Evolutionary conservation across 2,329 filamentous ascomycete species (phyloP).

Genomic region (Aspergillus latus): DNA sequence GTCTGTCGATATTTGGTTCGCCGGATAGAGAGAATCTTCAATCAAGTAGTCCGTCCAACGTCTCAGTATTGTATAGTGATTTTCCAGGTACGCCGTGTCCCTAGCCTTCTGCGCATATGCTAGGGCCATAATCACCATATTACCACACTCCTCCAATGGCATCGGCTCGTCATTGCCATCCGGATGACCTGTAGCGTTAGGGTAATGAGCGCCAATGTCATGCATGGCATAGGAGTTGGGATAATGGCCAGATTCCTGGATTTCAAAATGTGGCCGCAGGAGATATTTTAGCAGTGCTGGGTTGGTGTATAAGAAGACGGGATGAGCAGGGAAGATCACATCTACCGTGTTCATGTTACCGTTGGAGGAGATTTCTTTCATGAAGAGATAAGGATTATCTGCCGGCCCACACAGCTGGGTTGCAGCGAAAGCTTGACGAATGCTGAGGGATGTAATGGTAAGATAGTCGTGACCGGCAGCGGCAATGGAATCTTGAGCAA

Average conservation of each 20-base stretch:
- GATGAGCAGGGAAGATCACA: conserved; percentile 54
- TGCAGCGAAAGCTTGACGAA: conserved; percentile 55
- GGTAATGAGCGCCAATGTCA: conserved; percentile 53
- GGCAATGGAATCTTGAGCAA: conserved; percentile 46
- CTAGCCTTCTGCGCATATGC: conserved; percentile 44
- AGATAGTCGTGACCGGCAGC: conserved; percentile 51
- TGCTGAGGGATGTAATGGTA: conserved; percentile 51
- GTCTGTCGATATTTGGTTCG: conserved; percentile 59
- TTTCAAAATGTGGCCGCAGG: conserved; percentile 65
- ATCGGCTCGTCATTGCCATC: conserved; percentile 55
- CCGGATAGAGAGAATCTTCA: conserved; percentile 55
- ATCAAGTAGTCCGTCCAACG: conserved; percentile 59
- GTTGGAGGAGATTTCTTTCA: conserved; percentile 62
- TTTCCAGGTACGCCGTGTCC: conserved; percentile 37
- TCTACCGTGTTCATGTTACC: conserved; percentile 60
- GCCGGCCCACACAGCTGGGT: conserved; percentile 51
- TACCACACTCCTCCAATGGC: conserved; percentile 61
- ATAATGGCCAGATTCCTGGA: conserved; percentile 66
- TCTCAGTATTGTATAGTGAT: conserved; percentile 55
- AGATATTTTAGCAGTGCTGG: conserved; percentile 59
- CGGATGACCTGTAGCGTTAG: conserved; percentile 55
- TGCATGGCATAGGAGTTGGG: conserved; percentile 60
- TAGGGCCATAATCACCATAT: conserved; percentile 59
- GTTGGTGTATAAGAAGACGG: conserved; percentile 60
- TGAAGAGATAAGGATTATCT: conserved; percentile 51